Conservation (phyloP, 371 early-diverging fungal genomes). For the Mucor sp. region DNA sequence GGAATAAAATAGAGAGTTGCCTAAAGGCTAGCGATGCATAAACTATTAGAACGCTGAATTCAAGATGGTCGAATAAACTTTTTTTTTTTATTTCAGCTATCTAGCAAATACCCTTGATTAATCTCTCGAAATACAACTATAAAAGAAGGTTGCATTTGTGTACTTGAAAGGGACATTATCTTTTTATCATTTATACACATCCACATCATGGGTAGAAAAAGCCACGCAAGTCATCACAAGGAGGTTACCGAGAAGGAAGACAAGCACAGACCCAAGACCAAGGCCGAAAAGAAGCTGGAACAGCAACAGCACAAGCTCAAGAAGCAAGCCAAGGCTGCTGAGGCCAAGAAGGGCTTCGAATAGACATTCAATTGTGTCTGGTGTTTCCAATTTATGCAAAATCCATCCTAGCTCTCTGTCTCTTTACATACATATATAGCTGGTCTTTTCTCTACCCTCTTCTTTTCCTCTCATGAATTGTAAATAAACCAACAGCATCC, state of each 20-base stretch:
- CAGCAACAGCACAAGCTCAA: conserved; percentile 10
- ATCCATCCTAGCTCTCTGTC: not conserved
- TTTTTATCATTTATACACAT: not conserved
- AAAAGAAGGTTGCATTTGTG: not conserved
- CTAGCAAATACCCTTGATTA: not conserved
- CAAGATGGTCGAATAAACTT: not conserved
- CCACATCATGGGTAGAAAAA: conserved; percentile 11
- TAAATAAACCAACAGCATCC: not conserved
- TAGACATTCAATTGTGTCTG: not conserved
- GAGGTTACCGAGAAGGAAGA: conserved; percentile 9
- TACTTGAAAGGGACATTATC: not conserved
- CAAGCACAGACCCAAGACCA: conserved; percentile 15
- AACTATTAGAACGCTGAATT: not conserved
- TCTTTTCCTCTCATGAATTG: not conserved
- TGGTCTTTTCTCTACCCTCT: not conserved
- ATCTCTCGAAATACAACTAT: not conserved
- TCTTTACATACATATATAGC: not conserved
- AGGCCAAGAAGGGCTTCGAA: conserved; percentile 8
- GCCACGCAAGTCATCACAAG: conserved; percentile 8
- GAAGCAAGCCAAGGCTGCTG: conserved; percentile 11
- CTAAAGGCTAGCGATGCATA: not conserved
- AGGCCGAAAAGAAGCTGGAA: conserved; percentile 15
- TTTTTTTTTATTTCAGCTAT: not conserved
- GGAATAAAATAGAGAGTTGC: not conserved
- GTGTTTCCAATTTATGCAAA: not conserved